A percentile compares a stretch with the other conserved stretches of the same genome.
Conservation (phyloP, 1,139 yeast species). For the Eremothecium sinecaudum region DNA sequence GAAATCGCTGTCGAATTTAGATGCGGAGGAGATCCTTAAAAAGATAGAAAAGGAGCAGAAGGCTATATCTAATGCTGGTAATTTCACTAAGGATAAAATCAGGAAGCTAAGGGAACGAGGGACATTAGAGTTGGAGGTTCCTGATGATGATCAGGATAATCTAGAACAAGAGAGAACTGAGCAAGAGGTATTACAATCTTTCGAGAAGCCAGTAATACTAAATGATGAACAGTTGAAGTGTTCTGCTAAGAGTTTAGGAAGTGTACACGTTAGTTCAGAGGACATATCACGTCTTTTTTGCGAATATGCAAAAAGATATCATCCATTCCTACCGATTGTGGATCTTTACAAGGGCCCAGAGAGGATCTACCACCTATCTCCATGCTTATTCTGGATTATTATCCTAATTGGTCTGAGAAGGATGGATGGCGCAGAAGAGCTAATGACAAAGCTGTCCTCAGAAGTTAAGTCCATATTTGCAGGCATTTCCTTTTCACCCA, state of each 20-base stretch:
- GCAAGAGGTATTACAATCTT: neutral
- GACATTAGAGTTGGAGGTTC: neutral
- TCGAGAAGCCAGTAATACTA: neutral
- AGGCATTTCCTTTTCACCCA: constrained; percentile 83
- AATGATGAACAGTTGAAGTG: constrained; percentile 38
- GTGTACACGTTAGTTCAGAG: constrained; percentile 48
- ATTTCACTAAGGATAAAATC: constrained; percentile 28
- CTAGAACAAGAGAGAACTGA: neutral
- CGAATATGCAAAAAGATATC: constrained; percentile 69
- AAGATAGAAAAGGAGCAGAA: constrained; percentile 24
- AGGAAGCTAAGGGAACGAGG: constrained; percentile 11
- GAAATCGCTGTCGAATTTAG: constrained; percentile 44
- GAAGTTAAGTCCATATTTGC: constrained; percentile 68
- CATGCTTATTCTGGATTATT: constrained; percentile 89
- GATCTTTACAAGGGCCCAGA: constrained; percentile 79
- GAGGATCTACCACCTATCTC: constrained; percentile 64
- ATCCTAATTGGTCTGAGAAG: constrained; percentile 71
- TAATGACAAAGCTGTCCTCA: constrained; percentile 51
- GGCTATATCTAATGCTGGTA: constrained; percentile 21
- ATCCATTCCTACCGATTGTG: constrained; percentile 79
- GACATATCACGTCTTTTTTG: constrained; percentile 55
- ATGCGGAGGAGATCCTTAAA: constrained; percentile 40
- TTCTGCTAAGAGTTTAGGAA: constrained; percentile 59
- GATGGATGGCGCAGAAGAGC: constrained; percentile 31
- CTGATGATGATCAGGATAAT: neutral